Evolutionary conservation across 352 stramenopile species (phyloP), one percentile per base, ranked within the genome.

Genomic region (Globisporangium parvum): DNA sequence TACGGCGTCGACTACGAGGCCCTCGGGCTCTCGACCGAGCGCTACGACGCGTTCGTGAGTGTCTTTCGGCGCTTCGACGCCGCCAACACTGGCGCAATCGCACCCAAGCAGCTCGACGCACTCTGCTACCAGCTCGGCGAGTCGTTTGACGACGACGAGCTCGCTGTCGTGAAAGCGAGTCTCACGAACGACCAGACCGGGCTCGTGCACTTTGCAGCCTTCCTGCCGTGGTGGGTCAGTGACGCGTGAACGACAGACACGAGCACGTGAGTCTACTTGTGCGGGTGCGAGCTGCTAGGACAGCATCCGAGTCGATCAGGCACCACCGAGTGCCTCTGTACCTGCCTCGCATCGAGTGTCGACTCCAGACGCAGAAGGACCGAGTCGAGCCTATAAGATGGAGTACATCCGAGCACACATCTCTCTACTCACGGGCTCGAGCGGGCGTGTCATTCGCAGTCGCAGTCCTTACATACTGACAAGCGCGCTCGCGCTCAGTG

Each of bases 41-140:
- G 75, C 37, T 83, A 82, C 52, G 77, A 82, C 46, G 77, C 77
- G 3, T 88, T 88, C 66, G 73, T 73, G 37, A 73, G 52, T 41
- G 63, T 83, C 3, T 88, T 88, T 23, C 65, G 65, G 11, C 56
- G 57, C 2, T 62, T 86, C 18, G 77, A 88, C 56, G 73, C 73
- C 21, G 60, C 74, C 39, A 62, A 76, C 58, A 75, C 67, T 0
- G 74, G 74, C 21, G 62, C 73, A 5, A 88, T 88, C 60, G 70
- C 75, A 12, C 67, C 67, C 26, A 75, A 67, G 55, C 74, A 85
- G 56, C 50, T 88, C n/a, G 71, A 80, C 6, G 61, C 75, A 24
- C 66, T 88, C 15, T 85, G 73, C 54, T 86, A 73, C 45, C 65
- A 81, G 44, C 55, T 88, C 28, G 77, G 75, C 23, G 77, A 88